phyloP scores from a whole-genome alignment of 164 flowering plant species.

The Cinnamomum chago region DNA sequence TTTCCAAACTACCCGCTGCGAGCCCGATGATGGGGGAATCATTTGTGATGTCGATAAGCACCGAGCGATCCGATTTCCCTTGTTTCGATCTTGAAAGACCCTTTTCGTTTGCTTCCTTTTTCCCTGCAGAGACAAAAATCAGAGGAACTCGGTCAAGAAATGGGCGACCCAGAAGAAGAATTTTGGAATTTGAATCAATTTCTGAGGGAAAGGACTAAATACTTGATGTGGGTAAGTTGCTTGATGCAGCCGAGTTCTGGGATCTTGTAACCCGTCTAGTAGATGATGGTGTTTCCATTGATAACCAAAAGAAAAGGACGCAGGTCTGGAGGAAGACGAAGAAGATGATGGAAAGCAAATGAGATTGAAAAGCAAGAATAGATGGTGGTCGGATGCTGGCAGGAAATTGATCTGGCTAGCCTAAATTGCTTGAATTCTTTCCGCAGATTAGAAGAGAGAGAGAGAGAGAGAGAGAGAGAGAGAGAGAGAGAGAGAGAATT shows the following conservation, averaged over 20 bases:
- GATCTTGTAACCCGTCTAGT: slow-evolving; percentile 70
- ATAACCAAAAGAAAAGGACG: neutral
- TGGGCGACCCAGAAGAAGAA: neutral
- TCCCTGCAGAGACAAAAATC: slow-evolving; percentile 28
- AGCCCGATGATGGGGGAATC: slow-evolving; percentile 91
- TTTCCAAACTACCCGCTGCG: slow-evolving; percentile 44
- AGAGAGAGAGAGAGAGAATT: neutral
- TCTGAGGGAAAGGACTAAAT: neutral
- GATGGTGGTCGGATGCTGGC: neutral
- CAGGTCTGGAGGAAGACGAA: neutral
- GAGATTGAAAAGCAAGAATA: too few species aligned
- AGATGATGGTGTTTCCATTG: slow-evolving; percentile 85
- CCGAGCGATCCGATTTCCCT: slow-evolving; percentile 41
- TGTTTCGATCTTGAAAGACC: slow-evolving; percentile 38
- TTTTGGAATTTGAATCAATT: neutral
- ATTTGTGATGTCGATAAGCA: slow-evolving; percentile 70
- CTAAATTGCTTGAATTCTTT: too few species aligned
- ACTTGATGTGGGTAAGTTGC: slow-evolving; percentile 21
- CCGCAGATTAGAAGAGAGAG: neutral
- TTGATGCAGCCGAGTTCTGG: slow-evolving; percentile 31
- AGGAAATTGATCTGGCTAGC: too few species aligned
- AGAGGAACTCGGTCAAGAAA: neutral
- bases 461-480: neutral
- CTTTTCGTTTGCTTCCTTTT: slow-evolving; percentile 50
- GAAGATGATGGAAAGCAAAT: neutral